Evolutionary conservation across 2,329 filamentous ascomycete genomes (phyloP), one percentile per base, ranked within the genome.

Genomic region (Taxawa tesnikishii): DNA sequence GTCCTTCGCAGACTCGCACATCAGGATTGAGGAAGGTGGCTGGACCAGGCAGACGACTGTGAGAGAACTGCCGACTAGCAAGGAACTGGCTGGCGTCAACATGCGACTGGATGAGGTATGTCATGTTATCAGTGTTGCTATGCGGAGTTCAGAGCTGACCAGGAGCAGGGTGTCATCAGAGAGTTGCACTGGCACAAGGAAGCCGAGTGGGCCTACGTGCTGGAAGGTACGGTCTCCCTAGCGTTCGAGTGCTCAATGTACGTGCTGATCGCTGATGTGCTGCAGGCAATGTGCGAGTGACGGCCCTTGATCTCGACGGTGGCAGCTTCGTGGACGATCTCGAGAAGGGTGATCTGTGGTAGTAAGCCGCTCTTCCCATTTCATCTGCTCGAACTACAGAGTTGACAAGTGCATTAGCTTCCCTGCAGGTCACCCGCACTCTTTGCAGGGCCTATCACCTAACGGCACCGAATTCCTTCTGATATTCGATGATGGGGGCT

Each of bases 121-220:
- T n/a, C n/a, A n/a, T n/a, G n/a, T n/a, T n/a, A n/a, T n/a, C n/a
- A n/a, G n/a, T n/a, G n/a, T n/a, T n/a, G n/a, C n/a, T n/a, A n/a
- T n/a, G n/a, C n/a, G n/a, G n/a, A n/a, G n/a, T n/a, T n/a, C n/a
- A n/a, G n/a, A n/a, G n/a, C n/a, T n/a, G n/a, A n/a, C n/a, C n/a
- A n/a, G 3, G 79, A 77, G 26, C 59, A 72, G 40, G 77, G 78
- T 24, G 79, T 77, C 17, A 82, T 82, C 43, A 75, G 80, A 15
- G 80, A 84, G 51, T 63, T 84, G 9, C 79, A 84, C 49, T 85
- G 80, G 80, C 80, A 85, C 61, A 81, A 79, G 45, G 76, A 83
- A 51, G 79, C 77, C 23, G 80, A 84, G 48, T 84, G 79, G 79
- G 77, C 19, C 19, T 23, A 23, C 19, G 19, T 23, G 7, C 19